Evolutionary conservation across 2,329 filamentous ascomycete genomes (phyloP).

Genomic region (Fusarium napiforme): DNA sequence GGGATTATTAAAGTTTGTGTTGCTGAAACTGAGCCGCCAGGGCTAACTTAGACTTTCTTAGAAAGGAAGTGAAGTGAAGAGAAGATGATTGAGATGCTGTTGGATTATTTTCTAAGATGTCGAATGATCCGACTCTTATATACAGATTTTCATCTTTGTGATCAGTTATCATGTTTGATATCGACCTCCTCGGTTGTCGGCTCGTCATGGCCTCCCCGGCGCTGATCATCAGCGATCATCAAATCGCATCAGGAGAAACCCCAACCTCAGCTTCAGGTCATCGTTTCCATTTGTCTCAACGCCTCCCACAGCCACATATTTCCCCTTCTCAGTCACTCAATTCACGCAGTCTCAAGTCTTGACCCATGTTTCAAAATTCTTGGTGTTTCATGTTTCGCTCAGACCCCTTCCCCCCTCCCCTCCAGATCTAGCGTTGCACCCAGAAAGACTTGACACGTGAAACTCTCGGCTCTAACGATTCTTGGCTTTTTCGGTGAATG

Average conservation of each 20-base stretch:
- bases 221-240: background rate
- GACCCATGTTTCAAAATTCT: conserved; percentile 11
- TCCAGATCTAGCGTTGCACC: background rate
- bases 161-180: no score
- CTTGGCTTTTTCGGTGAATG: background rate
- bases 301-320: background rate
- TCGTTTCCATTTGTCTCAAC: conserved; percentile 5
- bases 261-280: conserved; percentile 13
- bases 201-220: background rate
- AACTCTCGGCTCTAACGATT: background rate
- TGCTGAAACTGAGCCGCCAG: conserved; percentile 7
- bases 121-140: background rate
- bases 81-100: background rate
- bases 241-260: background rate
- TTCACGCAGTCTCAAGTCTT: background rate
- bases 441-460: background rate
- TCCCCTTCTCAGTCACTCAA: background rate
- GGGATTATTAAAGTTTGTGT: background rate
- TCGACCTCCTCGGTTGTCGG: background rate
- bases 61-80: background rate
- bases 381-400: conserved; percentile 27
- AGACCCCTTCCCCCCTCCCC: background rate
- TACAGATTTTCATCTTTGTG: background rate
- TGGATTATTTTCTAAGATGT: background rate
- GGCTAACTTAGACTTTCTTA: background rate